phyloP scores from a whole-genome alignment of 208 protist genomes.

The Leishmania arabica region DNA sequence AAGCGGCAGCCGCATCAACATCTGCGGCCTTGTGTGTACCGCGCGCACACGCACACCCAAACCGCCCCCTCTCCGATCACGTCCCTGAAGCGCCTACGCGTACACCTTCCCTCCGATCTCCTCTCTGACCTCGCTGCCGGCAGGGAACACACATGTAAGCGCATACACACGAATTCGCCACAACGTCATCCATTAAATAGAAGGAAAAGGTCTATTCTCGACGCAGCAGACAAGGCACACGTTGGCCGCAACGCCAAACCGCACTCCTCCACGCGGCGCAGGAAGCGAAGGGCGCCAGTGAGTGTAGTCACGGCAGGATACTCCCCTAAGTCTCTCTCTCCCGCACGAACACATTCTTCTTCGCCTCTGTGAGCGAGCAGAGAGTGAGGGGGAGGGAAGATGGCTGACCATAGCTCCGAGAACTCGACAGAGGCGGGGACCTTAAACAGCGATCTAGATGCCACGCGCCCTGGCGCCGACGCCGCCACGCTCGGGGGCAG shows the following conservation, averaged over 20 bases:
- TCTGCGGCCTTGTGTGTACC: background rate
- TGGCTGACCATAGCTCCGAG: conserved; percentile 1
- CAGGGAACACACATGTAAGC: background rate
- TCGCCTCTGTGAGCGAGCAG: background rate
- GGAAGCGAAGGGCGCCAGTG: background rate
- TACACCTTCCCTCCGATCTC: background rate
- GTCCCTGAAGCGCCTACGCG: background rate
- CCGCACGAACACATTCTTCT: background rate
- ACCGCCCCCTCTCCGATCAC: background rate
- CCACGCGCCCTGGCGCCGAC: background rate
- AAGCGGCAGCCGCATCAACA: background rate
- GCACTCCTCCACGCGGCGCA: background rate
- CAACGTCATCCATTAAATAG: background rate
- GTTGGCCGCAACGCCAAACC: background rate
- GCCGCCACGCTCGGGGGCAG: background rate
- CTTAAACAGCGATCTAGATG: background rate
- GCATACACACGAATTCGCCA: background rate
- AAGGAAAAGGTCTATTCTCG: background rate
- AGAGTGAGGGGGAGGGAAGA: background rate
- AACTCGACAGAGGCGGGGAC: background rate
- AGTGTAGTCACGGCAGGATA: background rate
- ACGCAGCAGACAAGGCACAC: background rate
- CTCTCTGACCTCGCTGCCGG: background rate
- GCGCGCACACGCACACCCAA: background rate
- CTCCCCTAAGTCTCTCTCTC: background rate